Conservation (phyloP, 441 rosid species). For the Hypseocharis bilobata region DNA sequence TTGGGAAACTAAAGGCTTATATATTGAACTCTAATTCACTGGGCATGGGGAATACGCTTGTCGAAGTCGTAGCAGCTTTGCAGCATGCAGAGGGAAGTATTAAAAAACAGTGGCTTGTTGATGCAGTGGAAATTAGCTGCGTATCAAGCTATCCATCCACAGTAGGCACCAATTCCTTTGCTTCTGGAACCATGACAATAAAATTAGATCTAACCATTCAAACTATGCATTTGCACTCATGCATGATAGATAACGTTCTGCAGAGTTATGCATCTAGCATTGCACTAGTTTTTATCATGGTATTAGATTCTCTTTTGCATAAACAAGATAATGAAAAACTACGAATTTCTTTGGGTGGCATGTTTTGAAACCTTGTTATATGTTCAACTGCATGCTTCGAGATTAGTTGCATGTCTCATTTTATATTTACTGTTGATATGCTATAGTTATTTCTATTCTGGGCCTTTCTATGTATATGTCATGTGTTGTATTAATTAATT, state of each 20-base stretch:
- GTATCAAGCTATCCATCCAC: constrained; percentile 66
- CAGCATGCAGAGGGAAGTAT: constrained; percentile 54
- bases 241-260: not conserved
- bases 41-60: constrained; percentile 58
- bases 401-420: too few species aligned
- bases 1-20: constrained; percentile 53
- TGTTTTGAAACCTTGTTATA: not conserved
- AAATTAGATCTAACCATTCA: not conserved
- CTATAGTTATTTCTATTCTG: too few species aligned
- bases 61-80: constrained; percentile 65
- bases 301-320: not conserved
- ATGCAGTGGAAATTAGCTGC: constrained; percentile 80
- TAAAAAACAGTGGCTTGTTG: constrained; percentile 79
- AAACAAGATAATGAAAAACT: too few species aligned
- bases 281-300: not conserved
- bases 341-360: too few species aligned
- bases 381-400: not conserved
- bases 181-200: not conserved
- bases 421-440: too few species aligned
- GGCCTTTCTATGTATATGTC: not conserved
- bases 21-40: constrained; percentile 46
- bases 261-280: not conserved
- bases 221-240: not conserved
- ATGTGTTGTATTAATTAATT: not conserved
- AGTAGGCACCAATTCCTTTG: constrained; percentile 34